Conservation (phyloP, 805 yeast species). For the Sungouiozyma ichnusensis region DNA sequence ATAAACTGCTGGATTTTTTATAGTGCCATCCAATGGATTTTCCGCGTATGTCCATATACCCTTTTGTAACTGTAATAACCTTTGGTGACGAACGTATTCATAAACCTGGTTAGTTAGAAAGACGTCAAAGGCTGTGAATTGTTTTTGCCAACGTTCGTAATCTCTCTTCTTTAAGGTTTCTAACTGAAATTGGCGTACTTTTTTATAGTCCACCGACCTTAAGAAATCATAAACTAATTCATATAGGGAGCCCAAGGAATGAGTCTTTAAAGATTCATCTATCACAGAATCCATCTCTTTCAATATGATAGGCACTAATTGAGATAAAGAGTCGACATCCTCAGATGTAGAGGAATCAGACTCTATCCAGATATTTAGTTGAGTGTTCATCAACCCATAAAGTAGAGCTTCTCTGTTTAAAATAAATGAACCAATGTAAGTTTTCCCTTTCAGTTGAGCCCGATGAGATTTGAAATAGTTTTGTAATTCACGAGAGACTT, state of each 20-base stretch:
- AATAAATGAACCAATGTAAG: constrained; percentile 27
- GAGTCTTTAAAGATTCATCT: constrained; percentile 1
- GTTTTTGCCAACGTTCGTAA: constrained; percentile 34
- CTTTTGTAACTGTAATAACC: constrained; percentile 56
- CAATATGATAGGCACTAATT: constrained; percentile 35
- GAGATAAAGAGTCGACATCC: constrained; percentile 43
- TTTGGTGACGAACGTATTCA: constrained; percentile 66
- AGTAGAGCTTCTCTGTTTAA: constrained; percentile 42
- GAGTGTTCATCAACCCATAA: constrained; percentile 44
- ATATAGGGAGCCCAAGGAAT: constrained; percentile 15
- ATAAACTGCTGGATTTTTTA: constrained; percentile 33
- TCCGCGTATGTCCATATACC: constrained; percentile 77
- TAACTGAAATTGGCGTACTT: constrained; percentile 47
- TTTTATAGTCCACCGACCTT: constrained; percentile 34
- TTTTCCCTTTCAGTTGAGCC: constrained; percentile 18
- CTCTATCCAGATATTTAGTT: constrained; percentile 54
- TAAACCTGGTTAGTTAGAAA: constrained; percentile 46
- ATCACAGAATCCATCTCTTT: constrained; percentile 16
- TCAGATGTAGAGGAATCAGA: constrained; percentile 38
- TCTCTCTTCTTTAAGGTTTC: constrained; percentile 31
- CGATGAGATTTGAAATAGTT: constrained; percentile 13
- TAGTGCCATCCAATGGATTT: constrained; percentile 32
- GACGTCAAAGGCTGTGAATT: constrained; percentile 39
- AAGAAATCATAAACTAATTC: constrained; percentile 40
- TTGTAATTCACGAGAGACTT: constrained; percentile 25